A percentile compares a stretch with the other conserved stretches of the same genome.
phyloP scores from a whole-genome alignment of 345 rosid species.

The Camelina laxa region DNA sequence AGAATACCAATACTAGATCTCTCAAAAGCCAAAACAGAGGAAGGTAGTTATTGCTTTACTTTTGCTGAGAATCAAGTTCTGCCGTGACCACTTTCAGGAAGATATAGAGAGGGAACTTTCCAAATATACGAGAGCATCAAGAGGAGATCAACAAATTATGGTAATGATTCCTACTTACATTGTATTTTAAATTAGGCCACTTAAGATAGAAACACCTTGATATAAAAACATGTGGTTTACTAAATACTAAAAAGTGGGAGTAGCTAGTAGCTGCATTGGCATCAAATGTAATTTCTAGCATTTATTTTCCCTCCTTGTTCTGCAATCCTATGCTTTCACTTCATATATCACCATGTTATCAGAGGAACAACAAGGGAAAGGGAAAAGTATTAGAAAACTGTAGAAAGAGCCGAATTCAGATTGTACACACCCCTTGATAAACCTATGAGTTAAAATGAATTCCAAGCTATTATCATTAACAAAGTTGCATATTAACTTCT shows the following conservation, averaged over 20 bases:
- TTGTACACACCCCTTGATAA: background rate
- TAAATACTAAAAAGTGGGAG: background rate
- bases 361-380: background rate
- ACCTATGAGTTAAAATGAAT: background rate
- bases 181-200: background rate
- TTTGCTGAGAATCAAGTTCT: background rate
- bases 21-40: background rate
- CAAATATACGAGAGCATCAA: conserved; percentile 68
- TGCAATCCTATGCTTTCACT: background rate
- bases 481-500: background rate
- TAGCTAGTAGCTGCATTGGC: background rate
- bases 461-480: background rate
- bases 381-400: background rate
- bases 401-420: background rate
- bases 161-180: conserved; percentile 45
- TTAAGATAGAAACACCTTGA: background rate
- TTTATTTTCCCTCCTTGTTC: background rate
- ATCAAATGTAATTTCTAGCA: conserved; percentile 4
- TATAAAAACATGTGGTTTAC: background rate
- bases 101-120: conserved; percentile 86
- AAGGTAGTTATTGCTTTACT: background rate
- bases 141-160: conserved; percentile 89
- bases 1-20: background rate
- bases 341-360: background rate
- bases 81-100: conserved; percentile 55